Evolutionary conservation across 176 grass and related monocot genomes (phyloP).

Genomic region (Poa pratensis): DNA sequence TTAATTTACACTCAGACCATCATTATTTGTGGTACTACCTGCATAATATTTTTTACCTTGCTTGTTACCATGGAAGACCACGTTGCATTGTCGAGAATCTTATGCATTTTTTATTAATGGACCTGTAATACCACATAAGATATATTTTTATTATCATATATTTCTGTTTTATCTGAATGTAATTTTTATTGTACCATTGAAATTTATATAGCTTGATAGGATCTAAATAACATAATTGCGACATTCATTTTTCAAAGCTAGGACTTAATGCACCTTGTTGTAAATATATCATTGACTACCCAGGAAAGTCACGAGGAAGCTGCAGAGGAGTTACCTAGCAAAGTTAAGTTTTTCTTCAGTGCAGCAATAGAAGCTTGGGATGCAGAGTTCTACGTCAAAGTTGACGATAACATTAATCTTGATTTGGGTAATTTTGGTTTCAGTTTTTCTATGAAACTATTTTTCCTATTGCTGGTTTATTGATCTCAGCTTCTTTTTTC

Average conservation of each 20-base stretch:
- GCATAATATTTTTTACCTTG: conserved; percentile 22
- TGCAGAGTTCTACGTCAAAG: conserved; percentile 94
- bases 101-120: not conserved
- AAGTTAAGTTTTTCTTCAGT: conserved; percentile 96
- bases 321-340: conserved; percentile 81
- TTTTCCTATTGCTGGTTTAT: conserved; percentile 34
- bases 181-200: not conserved
- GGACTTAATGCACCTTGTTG: conserved; percentile 20
- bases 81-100: not conserved
- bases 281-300: conserved; percentile 24
- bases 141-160: not conserved
- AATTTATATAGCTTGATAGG: conserved; percentile 15
- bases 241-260: not conserved
- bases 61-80: conserved; percentile 18
- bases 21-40: not conserved
- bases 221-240: not conserved
- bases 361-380: conserved; percentile 92
- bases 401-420: conserved; percentile 94
- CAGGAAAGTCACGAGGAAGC: conserved; percentile 99
- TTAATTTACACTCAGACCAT: conserved; percentile 27
- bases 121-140: too few species aligned
- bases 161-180: not conserved
- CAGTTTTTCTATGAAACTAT: not conserved
- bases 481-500: conserved; percentile 27
- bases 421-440: conserved; percentile 58